Evolutionary conservation across 257 asterid species (phyloP), one percentile per base, ranked within the genome.

Genomic region (Solanum clarkiae): DNA sequence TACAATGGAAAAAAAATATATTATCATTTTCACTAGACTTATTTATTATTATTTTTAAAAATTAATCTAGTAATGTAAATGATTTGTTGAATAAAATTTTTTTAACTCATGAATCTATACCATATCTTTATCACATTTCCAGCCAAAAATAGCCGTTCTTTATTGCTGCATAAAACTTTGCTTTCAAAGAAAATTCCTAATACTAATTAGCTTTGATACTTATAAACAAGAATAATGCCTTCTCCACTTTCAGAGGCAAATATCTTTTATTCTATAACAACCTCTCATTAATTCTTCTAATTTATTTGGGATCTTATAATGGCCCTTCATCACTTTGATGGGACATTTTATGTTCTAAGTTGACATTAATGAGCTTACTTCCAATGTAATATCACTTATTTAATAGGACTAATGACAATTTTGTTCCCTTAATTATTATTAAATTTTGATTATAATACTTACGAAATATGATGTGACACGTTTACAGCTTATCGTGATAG

Each of bases 161-260:
- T 53, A 26, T 26, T 29, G 83, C 17, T 79, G 66, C 83, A 26
- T 79, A 1, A 12, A 40, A 10, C 49, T 26, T 79, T 10, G 49
- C 11, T 79, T 16, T 53, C 65, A 53, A 79, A 15, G 45, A 75
- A 49, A 51, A 53, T 53, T 79, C 83, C 49, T 79, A 16, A 79
- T 24, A 53, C 29, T 79, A 53, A 53, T 79, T 15, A 53, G 29
- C 10, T 51, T n/a, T 44, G 42, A 36, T 36, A 5, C 42, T 36
- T 4, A 5, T 36, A 3, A 26, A 26, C 26, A 79, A 53, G 83
- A 79, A 83, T 45, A 84, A 90, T 85, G 89, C 92, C 85, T 45
- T n/a, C 15, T 16, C 92, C 94, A 87, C 91, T 87, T 90, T 90
- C 60, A 88, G 87, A 84, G 94, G 96, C 88, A 77, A 70, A 16